phyloP scores from a whole-genome alignment of 1,139 yeast genomes.

The Kurtzmaniella quercitrusa region DNA sequence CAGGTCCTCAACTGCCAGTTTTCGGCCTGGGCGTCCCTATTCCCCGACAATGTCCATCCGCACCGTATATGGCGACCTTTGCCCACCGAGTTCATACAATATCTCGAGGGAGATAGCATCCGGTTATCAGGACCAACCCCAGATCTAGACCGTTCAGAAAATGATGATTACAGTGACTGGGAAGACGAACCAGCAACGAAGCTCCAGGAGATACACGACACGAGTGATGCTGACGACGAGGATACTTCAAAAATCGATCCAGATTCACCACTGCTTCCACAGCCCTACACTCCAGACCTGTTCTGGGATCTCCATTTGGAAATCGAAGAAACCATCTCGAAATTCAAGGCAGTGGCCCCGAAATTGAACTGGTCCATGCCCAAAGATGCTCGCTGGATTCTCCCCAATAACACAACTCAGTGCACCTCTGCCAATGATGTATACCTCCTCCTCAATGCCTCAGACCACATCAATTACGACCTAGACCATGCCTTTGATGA shows the following conservation, averaged over 20 bases:
- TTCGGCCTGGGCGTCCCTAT: slow-evolving; percentile 66
- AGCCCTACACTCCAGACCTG: slow-evolving; percentile 37
- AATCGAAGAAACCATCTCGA: slow-evolving; percentile 35
- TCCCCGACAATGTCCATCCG: slow-evolving; percentile 47
- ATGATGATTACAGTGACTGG: slow-evolving; percentile 67
- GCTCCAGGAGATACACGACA: background rate
- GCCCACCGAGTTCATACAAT: slow-evolving; percentile 64
- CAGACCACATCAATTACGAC: slow-evolving; percentile 85
- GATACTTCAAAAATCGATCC: slow-evolving; percentile 8
- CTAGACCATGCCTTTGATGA: slow-evolving; percentile 65
- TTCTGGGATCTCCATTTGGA: slow-evolving; percentile 58
- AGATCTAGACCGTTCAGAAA: slow-evolving; percentile 20
- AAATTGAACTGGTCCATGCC: slow-evolving; percentile 98
- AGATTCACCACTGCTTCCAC: slow-evolving; percentile 1
- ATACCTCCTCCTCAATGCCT: slow-evolving; percentile 75
- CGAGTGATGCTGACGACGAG: slow-evolving; percentile 28
- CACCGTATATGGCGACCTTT: slow-evolving; percentile 59
- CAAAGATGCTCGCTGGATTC: slow-evolving; percentile 89
- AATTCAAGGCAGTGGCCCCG: slow-evolving; percentile 66
- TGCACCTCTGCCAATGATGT: slow-evolving; percentile 71
- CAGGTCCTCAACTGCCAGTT: slow-evolving; percentile 67
- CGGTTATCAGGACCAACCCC: slow-evolving; percentile 48
- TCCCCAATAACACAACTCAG: slow-evolving; percentile 69
- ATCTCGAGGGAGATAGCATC: slow-evolving; percentile 75
- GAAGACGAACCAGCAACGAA: slow-evolving; percentile 33